Base-by-base conservation (phyloP, 2,329 filamentous ascomycete genomes). In the Keithomyces neogunnii region DNA sequence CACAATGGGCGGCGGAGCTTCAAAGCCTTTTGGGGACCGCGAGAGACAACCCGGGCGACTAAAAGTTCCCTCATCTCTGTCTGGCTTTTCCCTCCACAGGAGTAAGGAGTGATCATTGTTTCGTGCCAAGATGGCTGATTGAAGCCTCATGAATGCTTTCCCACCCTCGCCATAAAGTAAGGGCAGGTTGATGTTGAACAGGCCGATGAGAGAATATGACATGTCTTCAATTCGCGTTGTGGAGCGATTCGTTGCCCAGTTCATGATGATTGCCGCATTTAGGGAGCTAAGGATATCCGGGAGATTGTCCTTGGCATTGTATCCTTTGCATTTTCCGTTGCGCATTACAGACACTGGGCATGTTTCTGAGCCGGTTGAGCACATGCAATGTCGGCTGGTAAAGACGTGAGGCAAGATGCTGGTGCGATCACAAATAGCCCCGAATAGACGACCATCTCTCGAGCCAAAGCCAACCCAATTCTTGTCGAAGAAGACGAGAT, bases 121-220 rank as follows among this genome's bases (percentile, higher is more conserved):
- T 4, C 46, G 46, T 10, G 32, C 11, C 6, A 48, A 13, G 6
- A 38, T 39, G 6, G 46, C 33, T 28, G 46, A 38, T 29, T 52
- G 50, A 29, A 52, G 44, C 10, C 45, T 47, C 13, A 38, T 13
- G 31, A 52, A 52, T 5, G 50, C 45, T 33, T 30, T 40, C 4
- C 32, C 31, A 11, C 50, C 50, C 29, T 52, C 50, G 9, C 50
- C 46, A 26, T 48, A 52, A 30, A 52, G 36, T 2, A 52, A 40
- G 19, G 46, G 50, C 11, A 52, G 47, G 32, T 52, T 52, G 45
- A 49, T 35, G 45, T 45, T 47, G 35, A 52, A 52, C 26, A 52
- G 26, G 4, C 46, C 50, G n/a, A 49, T 35, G 3, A 45, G 33
- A 6, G 45, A 52, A 32, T 52, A 49, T 36, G 50, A 29, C n/a